Base-by-base conservation (phyloP, 2,329 filamentous ascomycete species). In the Diplodia mutila region DNA sequence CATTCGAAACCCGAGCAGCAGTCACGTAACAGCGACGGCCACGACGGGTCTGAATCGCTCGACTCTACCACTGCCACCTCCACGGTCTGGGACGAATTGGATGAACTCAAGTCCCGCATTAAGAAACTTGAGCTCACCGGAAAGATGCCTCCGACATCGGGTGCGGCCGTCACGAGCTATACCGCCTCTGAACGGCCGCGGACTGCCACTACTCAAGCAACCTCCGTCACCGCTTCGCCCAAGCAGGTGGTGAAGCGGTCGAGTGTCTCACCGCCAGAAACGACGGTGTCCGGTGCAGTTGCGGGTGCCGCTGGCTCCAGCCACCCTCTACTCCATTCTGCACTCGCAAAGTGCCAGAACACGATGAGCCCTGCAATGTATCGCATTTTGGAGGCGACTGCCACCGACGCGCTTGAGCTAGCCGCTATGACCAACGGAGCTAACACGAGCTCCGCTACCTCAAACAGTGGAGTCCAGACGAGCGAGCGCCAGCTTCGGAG, bases 21-120 rank as follows among this genome's bases (percentile, higher is more conserved):
- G 21, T 53, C 57, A 21, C 54, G 27, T 34, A 63, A 46, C 42
- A 63, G 59, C 59, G 46, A 63, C 42, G 52, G 37, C 37, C 34
- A 59, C 51, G 77, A 78, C 27, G 77, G 74, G 27, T 94, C 93
- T 0, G 93, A 95, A 73, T 98, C 95, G 0, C 94, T 91, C 0
- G 85, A 91, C 39, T 98, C 95, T 0, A 95, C 92, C 0, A 93
- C 90, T 1, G 93, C 92, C 1, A 92, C 94, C 14, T 96, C 93
- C 1, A 97, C 93, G 0, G 92, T 99, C 2, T 99, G 95, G 95
- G 95, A 98, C 76, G 95, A 99, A 79, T 82, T 99, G 32, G 95
- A 98, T 73, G 95, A 98, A 71, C 82, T 99, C 55, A 98, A 98
- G 78, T 95, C 92, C 49, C 89, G 95, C 34, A 97, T 99, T 73